Percentiles rank a stretch among this genome's conserved stretches.
phyloP scores from a whole-genome alignment of 2,329 filamentous ascomycete genomes.

The Tolypocladium sp. region DNA sequence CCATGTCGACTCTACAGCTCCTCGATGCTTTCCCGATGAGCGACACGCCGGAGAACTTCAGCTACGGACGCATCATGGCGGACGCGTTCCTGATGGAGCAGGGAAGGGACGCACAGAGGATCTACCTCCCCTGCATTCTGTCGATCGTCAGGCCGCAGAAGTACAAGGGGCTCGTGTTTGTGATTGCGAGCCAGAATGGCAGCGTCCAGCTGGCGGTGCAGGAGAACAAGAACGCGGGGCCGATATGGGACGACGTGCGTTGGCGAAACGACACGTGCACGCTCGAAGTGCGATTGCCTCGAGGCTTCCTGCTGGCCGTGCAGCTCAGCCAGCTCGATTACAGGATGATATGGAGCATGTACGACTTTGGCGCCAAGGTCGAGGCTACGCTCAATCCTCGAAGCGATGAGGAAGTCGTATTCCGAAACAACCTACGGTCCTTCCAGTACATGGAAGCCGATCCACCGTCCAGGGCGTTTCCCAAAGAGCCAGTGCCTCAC shows the following conservation, averaged over 20 bases:
- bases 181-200: conserved; percentile 72
- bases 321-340: conserved; percentile 71
- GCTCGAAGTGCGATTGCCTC: conserved; percentile 61
- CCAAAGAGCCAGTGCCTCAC: conserved; percentile 59
- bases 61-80: conserved; percentile 69
- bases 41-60: conserved; percentile 67
- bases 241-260: conserved; percentile 72
- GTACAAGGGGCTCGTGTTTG: conserved; percentile 61
- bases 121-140: conserved; percentile 64
- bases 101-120: conserved; percentile 57
- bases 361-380: conserved; percentile 73
- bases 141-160: conserved; percentile 64
- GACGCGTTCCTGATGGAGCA: conserved; percentile 67
- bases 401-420: conserved; percentile 60
- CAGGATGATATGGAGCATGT: conserved; percentile 70
- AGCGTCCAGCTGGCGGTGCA: conserved; percentile 68
- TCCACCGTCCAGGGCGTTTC: conserved; percentile 62
- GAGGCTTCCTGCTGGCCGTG: conserved; percentile 65
- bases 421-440: conserved; percentile 58
- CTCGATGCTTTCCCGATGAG: conserved; percentile 65
- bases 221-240: conserved; percentile 54
- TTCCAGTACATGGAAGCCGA: conserved; percentile 76
- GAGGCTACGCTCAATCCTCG: conserved; percentile 61
- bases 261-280: conserved; percentile 63
- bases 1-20: conserved; percentile 39